These are phyloP conservation scores for Actinomucor elegans DNA, from an alignment of 371 early-diverging fungal species.

Conservation along the genomic window DNA sequence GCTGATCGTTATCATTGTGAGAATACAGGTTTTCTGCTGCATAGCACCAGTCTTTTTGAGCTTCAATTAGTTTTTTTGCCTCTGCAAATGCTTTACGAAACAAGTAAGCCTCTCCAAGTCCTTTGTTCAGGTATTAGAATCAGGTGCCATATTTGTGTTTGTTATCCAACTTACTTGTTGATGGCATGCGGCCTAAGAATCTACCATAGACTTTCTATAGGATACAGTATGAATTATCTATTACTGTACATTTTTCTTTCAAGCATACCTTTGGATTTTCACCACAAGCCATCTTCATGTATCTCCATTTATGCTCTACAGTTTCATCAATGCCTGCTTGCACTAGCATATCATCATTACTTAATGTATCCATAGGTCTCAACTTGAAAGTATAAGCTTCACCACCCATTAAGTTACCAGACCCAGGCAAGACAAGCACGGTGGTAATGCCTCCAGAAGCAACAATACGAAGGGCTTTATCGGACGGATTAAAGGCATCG, in stretches of 20 bases:
- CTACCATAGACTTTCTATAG: conserved; percentile 26
- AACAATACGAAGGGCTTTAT: conserved; percentile 64
- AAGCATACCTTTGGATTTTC: conserved; percentile 69
- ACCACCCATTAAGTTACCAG: conserved; percentile 78
- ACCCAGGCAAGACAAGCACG: conserved; percentile 73
- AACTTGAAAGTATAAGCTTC: conserved; percentile 70
- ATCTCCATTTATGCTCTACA: conserved; percentile 51
- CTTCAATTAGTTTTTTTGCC: conserved; percentile 49
- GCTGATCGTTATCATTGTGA: neutral
- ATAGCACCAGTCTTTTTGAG: conserved; percentile 81
- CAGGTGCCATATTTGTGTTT: no score
- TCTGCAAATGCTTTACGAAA: conserved; percentile 64
- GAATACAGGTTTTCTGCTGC: conserved; percentile 40
- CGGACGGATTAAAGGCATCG: conserved; percentile 63
- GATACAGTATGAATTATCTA: no score
- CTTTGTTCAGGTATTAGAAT: no score
- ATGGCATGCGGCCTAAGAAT: conserved; percentile 25
- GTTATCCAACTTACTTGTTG: conserved; percentile 34
- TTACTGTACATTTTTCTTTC: conserved; percentile 63
- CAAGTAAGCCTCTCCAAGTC: conserved; percentile 76
- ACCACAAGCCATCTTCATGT: conserved; percentile 83
- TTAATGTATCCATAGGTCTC: conserved; percentile 46
- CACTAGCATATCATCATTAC: conserved; percentile 68
- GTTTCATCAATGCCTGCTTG: conserved; percentile 46
- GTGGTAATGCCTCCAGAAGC: conserved; percentile 79